Conservation (phyloP, 768 basidiomycete species). For the Mycena metata region DNA sequence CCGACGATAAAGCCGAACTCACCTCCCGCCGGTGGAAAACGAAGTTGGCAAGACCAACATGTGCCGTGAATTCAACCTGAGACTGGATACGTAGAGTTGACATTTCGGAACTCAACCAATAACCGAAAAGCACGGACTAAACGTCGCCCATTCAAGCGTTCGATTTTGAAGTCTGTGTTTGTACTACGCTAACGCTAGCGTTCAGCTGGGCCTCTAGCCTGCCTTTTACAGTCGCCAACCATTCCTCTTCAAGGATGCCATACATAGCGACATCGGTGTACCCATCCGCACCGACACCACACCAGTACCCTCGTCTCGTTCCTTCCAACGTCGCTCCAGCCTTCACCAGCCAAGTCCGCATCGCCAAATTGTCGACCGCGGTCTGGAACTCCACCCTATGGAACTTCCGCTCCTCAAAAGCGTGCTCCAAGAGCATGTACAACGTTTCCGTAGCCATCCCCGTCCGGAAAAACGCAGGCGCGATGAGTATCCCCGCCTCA, state of each 20-base stretch:
- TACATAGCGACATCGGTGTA: conserved; percentile 57
- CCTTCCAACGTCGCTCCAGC: conserved; percentile 56
- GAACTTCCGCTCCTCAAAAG: not conserved
- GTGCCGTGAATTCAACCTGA: too few species aligned
- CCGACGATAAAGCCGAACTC: too few species aligned
- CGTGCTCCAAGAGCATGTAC: not conserved
- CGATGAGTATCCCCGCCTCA: not conserved
- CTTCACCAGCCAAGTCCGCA: not conserved
- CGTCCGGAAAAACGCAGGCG: not conserved
- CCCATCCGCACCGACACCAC: conserved; percentile 46
- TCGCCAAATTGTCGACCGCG: not conserved
- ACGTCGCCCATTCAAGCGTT: not conserved
- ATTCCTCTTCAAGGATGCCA: conserved; percentile 59
- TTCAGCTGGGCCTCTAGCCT: conserved; percentile 28
- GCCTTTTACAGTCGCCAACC: conserved; percentile 50
- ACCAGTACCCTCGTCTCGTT: conserved; percentile 57
- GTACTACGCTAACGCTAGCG: not conserved
- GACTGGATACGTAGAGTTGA: too few species aligned
- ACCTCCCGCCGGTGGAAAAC: too few species aligned
- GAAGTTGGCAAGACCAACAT: too few species aligned
- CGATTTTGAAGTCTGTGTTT: too few species aligned
- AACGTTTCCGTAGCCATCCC: not conserved
- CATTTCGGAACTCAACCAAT: too few species aligned
- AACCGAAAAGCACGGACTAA: not conserved
- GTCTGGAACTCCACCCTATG: not conserved